Conservation (phyloP, 352 stramenopile genomes). For the Globisporangium lucens region DNA sequence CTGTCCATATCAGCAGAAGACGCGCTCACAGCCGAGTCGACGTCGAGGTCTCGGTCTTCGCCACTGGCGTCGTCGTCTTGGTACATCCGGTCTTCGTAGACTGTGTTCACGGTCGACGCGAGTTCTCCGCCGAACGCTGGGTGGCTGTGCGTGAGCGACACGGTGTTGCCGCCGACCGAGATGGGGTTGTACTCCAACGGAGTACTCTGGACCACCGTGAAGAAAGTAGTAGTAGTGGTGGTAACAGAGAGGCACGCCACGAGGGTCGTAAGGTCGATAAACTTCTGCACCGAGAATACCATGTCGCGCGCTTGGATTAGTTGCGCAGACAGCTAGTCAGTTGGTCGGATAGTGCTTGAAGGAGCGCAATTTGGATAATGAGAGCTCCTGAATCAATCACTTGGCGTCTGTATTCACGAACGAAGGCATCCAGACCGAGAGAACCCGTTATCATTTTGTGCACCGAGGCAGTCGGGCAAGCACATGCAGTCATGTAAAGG, state of each 20-base stretch:
- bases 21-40: background rate
- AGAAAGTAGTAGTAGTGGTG: background rate
- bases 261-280: conserved; percentile 12
- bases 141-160: conserved; percentile 32
- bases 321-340: background rate
- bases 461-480: background rate
- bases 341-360: background rate
- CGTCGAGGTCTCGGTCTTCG: conserved; percentile 7
- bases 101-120: conserved; percentile 13
- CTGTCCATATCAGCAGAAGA: background rate
- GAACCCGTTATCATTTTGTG: conserved; percentile 6
- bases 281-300: conserved; percentile 10
- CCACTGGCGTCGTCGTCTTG: conserved; percentile 12
- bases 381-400: background rate
- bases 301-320: background rate
- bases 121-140: conserved; percentile 30
- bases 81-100: conserved; percentile 25
- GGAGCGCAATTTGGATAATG: conserved; percentile 1
- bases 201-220: conserved; percentile 10
- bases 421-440: background rate
- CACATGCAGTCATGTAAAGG: background rate
- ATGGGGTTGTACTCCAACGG: conserved; percentile 26
- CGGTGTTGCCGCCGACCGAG: conserved; percentile 23
- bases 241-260: conserved; percentile 11
- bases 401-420: background rate